phyloP scores from a whole-genome alignment of 176 grass and related monocot species.

The Phoenix roebelenii region DNA sequence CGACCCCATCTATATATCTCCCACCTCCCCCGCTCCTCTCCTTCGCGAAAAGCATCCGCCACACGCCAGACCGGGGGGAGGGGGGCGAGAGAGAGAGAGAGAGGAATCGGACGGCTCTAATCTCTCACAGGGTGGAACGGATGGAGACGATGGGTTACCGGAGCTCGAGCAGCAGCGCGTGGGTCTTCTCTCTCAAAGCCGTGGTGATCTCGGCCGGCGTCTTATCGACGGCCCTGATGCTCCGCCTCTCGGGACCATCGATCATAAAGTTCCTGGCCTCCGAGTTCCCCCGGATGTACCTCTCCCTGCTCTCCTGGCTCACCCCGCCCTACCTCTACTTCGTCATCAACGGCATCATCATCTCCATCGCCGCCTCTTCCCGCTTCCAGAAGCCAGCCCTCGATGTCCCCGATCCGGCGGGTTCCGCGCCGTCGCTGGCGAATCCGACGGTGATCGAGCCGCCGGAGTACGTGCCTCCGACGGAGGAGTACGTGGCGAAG shows the following conservation, averaged over 20 bases:
- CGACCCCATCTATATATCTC: too few relatives aligned
- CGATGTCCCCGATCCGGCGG: neutral
- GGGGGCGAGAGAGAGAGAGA: too few relatives aligned
- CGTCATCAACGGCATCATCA: slow-evolving; percentile 90
- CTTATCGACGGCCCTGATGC: slow-evolving; percentile 28
- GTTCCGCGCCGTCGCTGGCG: neutral
- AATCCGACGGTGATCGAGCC: neutral
- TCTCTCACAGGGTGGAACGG: too few relatives aligned
- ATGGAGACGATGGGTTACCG: slow-evolving; percentile 33
- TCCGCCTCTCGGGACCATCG: slow-evolving; percentile 32
- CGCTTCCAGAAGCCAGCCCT: slow-evolving; percentile 34
- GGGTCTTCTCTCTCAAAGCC: slow-evolving; percentile 12
- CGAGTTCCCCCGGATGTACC: slow-evolving; percentile 54
- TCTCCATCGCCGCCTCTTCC: slow-evolving; percentile 85
- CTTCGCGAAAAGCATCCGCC: too few relatives aligned
- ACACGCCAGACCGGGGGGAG: too few relatives aligned
- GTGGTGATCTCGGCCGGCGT: slow-evolving; percentile 22
- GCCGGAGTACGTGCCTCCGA: neutral
- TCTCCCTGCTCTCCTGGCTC: slow-evolving; percentile 35
- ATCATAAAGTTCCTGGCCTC: slow-evolving; percentile 29
- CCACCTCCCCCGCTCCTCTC: too few relatives aligned
- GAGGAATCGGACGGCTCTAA: too few relatives aligned
- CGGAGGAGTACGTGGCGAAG: neutral
- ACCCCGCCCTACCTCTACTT: slow-evolving; percentile 87
- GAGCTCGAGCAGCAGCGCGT: slow-evolving; percentile 2